phyloP scores from a whole-genome alignment of 139 green algal genomes.

The Chlamydomonas schloesseri region DNA sequence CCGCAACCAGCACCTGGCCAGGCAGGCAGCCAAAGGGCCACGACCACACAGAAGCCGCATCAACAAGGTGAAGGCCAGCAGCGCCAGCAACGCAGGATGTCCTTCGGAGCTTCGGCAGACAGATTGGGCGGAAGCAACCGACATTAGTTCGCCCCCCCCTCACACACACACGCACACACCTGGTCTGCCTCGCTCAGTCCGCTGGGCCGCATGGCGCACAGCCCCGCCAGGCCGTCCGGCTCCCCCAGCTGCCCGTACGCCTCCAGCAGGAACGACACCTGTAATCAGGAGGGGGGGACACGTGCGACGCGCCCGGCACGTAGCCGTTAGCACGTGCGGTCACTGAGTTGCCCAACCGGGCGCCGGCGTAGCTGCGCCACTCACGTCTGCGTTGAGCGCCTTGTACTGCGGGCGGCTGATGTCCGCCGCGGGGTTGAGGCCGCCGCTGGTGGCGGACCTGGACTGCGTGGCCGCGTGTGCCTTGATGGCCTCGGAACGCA shows the following conservation, averaged over 20 bases:
- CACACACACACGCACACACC: no score
- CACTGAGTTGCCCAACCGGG: no score
- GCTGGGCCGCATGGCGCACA: slow-evolving; percentile 78
- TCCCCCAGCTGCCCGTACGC: slow-evolving; percentile 94
- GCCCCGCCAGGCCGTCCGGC: slow-evolving; percentile 87
- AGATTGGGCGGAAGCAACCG: no score
- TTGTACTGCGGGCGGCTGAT: slow-evolving; percentile 12
- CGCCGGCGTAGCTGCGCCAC: no score
- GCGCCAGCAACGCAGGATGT: no score
- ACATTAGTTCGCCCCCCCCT: no score
- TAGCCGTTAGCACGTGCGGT: no score
- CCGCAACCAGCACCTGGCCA: slow-evolving; percentile 79
- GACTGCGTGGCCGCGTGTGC: neutral
- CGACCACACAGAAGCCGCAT: no score
- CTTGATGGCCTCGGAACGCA: slow-evolving; percentile 60
- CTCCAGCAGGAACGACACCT: slow-evolving; percentile 91
- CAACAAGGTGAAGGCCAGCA: no score
- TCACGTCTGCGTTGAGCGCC: slow-evolving; percentile 16
- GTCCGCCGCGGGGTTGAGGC: slow-evolving; percentile 81
- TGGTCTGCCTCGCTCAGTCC: slow-evolving; percentile 55
- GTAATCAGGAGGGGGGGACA: neutral
- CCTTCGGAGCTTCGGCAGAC: no score
- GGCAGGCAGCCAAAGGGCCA: no score
- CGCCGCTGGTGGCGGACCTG: slow-evolving; percentile 48
- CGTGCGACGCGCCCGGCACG: no score